Evolutionary conservation across 495 filamentous ascomycete species (phyloP).

Genomic region (Peziza echinospora): DNA sequence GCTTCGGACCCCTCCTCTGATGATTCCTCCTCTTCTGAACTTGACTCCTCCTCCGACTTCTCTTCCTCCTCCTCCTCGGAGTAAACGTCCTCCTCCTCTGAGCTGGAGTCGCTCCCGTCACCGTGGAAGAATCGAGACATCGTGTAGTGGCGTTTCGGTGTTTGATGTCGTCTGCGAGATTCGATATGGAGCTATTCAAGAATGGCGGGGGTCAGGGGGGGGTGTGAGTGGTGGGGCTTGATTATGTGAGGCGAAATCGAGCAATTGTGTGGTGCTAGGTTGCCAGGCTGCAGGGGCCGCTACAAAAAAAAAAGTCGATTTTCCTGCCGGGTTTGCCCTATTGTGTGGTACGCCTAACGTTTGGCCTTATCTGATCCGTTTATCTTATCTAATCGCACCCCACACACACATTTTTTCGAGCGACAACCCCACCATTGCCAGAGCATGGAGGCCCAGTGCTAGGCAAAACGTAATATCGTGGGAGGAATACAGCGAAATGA

Average conservation of each 20-base stretch:
- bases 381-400: too few species aligned
- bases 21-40: conserved; percentile 22
- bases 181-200: neutral
- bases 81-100: conserved; percentile 69
- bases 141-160: conserved; percentile 14
- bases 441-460: too few species aligned
- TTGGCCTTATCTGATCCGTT: too few species aligned
- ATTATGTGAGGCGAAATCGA: neutral
- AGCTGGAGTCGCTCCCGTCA: conserved; percentile 78
- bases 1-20: conserved; percentile 40
- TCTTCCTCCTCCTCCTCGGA: conserved; percentile 47
- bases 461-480: too few species aligned
- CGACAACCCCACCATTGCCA: too few species aligned
- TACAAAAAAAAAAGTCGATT: too few species aligned
- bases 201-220: neutral
- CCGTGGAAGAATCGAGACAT: conserved; percentile 97
- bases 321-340: too few species aligned
- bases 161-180: neutral
- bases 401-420: too few species aligned
- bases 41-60: conserved; percentile 27
- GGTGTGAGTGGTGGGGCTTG: neutral
- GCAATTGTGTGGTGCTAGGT: too few species aligned
- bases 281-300: too few species aligned
- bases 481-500: too few species aligned
- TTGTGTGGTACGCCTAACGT: too few species aligned